Evolutionary conservation across 2,329 filamentous ascomycete genomes (phyloP).

Genomic region (Rugonectria rugulosa): DNA sequence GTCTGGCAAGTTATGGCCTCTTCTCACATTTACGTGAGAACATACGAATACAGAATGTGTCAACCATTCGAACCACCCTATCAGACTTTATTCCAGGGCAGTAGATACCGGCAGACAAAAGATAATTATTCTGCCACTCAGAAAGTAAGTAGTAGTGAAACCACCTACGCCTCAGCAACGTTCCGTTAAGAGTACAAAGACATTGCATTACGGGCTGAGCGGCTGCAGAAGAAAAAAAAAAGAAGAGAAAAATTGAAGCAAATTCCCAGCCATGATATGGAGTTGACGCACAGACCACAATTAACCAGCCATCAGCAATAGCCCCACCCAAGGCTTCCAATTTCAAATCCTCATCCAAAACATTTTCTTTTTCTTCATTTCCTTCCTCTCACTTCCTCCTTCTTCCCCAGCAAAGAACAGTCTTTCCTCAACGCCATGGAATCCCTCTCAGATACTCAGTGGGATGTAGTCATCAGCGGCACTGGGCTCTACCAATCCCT

Average conservation of each 20-base stretch:
- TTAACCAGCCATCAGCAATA: conserved; percentile 17
- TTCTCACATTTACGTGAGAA: neutral
- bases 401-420: conserved; percentile 5
- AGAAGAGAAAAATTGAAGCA: conserved; percentile 40
- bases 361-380: conserved; percentile 16
- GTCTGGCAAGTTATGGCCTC: no score
- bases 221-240: conserved; percentile 36
- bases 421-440: conserved; percentile 64
- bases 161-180: conserved; percentile 54
- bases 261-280: conserved; percentile 18
- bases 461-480: conserved; percentile 82
- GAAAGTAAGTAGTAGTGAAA: conserved; percentile 55
- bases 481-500: conserved; percentile 82
- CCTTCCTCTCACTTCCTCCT: conserved; percentile 22
- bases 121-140: conserved; percentile 68
- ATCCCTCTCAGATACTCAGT: conserved; percentile 74
- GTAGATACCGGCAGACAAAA: conserved; percentile 80
- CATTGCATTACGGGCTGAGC: conserved; percentile 42
- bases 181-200: conserved; percentile 37
- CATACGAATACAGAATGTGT: conserved; percentile 59
- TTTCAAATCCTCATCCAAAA: conserved; percentile 28
- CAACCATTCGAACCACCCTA: conserved; percentile 85
- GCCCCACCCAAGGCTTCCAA: conserved; percentile 35
- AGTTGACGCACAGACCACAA: conserved; percentile 34
- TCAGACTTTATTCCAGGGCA: conserved; percentile 81